Conservation (phyloP, 2,329 filamentous ascomycete species). For the Plenodomus lindquistii region DNA sequence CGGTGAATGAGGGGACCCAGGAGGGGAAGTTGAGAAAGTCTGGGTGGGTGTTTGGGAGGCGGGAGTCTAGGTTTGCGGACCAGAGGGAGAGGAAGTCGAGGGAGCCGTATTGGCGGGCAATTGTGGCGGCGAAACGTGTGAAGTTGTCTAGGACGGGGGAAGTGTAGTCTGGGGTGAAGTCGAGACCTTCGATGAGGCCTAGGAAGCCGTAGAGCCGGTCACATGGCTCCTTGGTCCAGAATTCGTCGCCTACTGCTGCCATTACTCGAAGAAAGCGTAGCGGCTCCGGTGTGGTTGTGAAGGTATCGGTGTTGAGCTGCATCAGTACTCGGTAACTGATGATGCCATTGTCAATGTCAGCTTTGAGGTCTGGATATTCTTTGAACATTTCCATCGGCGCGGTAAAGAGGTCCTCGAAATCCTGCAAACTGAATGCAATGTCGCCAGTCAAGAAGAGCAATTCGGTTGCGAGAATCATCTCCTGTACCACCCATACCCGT, state of each 20-base stretch:
- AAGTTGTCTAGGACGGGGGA: slow-evolving; percentile 9
- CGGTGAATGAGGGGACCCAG: slow-evolving; percentile 41
- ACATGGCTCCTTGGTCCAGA: slow-evolving; percentile 7
- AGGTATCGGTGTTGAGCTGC: slow-evolving; percentile 12
- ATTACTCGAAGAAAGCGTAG: slow-evolving; percentile 16
- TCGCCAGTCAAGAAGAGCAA: slow-evolving; percentile 9
- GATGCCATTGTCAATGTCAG: background rate
- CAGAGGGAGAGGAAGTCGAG: slow-evolving; percentile 19
- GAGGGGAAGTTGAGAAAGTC: slow-evolving; percentile 31
- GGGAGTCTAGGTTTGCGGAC: slow-evolving; percentile 20
- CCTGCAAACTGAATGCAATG: slow-evolving; percentile 7
- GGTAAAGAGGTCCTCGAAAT: slow-evolving; percentile 12
- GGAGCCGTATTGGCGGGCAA: slow-evolving; percentile 10
- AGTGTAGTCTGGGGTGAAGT: slow-evolving; percentile 18
- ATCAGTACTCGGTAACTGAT: slow-evolving; percentile 14
- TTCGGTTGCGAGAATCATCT: slow-evolving; percentile 10
- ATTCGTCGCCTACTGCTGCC: slow-evolving; percentile 5
- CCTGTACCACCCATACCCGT: slow-evolving; percentile 19
- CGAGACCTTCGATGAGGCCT: slow-evolving; percentile 11
- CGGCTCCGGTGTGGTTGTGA: slow-evolving; percentile 11
- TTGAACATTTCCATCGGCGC: slow-evolving; percentile 2
- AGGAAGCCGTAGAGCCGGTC: slow-evolving; percentile 17
- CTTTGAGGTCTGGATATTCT: background rate
- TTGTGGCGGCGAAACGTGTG: slow-evolving; percentile 10
- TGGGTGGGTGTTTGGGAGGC: slow-evolving; percentile 22